Evolutionary conservation across 306 rosid species (phyloP), one percentile per base, ranked within the genome.

Genomic region (Medicago lupulina): DNA sequence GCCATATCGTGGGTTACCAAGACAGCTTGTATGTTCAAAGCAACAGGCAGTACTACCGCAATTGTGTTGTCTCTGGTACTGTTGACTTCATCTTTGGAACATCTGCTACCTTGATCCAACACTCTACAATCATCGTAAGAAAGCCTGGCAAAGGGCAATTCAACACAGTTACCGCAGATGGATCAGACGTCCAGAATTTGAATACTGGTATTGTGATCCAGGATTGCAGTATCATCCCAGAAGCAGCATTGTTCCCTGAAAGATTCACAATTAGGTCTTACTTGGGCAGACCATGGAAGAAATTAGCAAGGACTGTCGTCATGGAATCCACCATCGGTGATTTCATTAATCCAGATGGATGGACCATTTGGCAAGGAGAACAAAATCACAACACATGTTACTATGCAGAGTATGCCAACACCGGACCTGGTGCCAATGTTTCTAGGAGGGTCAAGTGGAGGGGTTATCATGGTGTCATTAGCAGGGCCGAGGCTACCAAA

Each of bases 221-320:
- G 8, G 88, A 84, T 34, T 88, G 89, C 65, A 23, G 72, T 7
- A 92, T 92, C 2, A 81, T 84, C 1, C 83, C 96, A 1, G 96
- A 90, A 39, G 11, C 0, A 8, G 75, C 51, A n/a, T 75, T 89
- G 1, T 28, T 16, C 73, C 84, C 88, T 0, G 58, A 46, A 0
- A 85, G 87, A 75, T 86, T 84, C 65, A 43, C 14, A 8, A 28
- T 85, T 18, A 71, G 51, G 9, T 76, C 88, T 0, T 92, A 51
- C 86, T 73, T 90, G 76, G 97, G 93, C 0, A 73, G 97, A 40
- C 94, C 94, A 53, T 88, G 96, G 96, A 90, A 88, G 80, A 7
- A 16, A 7, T 86, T 31, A 54, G 67, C 96, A 0, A 88, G 16
- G 46, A 84, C 91, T 0, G 83, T 89, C 1, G 16, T 92, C 0